These are phyloP conservation scores for Begonia peltatifolia DNA, from an alignment of 306 rosid genomes.

Conservation along the genomic window DNA sequence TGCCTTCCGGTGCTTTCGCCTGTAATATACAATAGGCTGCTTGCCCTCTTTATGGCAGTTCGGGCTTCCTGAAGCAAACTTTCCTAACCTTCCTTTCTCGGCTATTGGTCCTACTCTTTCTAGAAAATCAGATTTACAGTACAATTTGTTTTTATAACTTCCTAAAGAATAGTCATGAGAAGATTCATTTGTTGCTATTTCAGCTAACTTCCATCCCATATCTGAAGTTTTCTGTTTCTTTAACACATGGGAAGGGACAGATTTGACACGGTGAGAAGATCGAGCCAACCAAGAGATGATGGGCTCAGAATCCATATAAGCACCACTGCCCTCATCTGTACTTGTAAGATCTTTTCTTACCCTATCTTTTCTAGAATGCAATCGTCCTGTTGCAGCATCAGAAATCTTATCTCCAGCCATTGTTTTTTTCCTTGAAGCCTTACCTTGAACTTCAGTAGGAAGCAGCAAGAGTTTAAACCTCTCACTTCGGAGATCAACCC, in stretches of 20 bases:
- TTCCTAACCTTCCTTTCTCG: constrained; percentile 15
- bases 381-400: constrained; percentile 28
- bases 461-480: constrained; percentile 84
- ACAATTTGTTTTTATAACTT: constrained; percentile 20
- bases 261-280: constrained; percentile 44
- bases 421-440: constrained; percentile 23
- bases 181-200: constrained; percentile 21
- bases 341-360: constrained; percentile 18
- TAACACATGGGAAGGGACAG: constrained; percentile 30
- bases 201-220: constrained; percentile 24
- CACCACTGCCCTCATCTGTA: constrained; percentile 42
- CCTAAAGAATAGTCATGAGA: constrained; percentile 18
- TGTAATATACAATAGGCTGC: constrained; percentile 63
- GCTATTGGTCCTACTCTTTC: constrained; percentile 26
- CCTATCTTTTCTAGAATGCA: constrained; percentile 34
- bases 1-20: constrained; percentile 51
- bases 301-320: constrained; percentile 75
- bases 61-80: constrained; percentile 26
- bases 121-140: constrained; percentile 19
- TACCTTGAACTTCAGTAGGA: constrained; percentile 85
- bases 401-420: constrained; percentile 18
- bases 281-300: constrained; percentile 86
- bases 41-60: constrained; percentile 25
- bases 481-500: constrained; percentile 82
- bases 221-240: constrained; percentile 63